A percentile compares a stretch with the other conserved stretches of the same genome.
These are phyloP conservation scores for Aspergillus steynii DNA, from an alignment of 495 filamentous ascomycete species.

Conservation along the genomic window DNA sequence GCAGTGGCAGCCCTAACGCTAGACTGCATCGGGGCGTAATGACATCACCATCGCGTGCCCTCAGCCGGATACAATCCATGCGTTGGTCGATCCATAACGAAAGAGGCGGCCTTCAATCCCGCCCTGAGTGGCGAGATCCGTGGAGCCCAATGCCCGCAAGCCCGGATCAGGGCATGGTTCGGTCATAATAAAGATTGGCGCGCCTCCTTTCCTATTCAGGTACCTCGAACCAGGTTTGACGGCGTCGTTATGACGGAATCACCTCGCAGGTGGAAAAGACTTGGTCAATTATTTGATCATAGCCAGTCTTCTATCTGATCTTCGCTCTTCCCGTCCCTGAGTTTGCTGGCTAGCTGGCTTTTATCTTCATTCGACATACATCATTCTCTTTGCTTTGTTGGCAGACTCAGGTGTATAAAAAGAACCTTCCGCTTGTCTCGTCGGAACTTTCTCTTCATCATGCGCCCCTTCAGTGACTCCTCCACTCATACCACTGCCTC, in stretches of 20 bases:
- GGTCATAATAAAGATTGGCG: slow-evolving; percentile 1
- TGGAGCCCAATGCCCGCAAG: background rate
- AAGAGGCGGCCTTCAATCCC: background rate
- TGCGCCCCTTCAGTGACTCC: slow-evolving; percentile 38
- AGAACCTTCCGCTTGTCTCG: background rate
- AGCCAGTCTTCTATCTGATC: background rate
- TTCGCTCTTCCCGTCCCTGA: slow-evolving; percentile 2
- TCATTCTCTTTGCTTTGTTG: slow-evolving; percentile 4
- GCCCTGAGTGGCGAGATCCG: background rate
- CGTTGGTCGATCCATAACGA: background rate
- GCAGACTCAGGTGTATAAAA: background rate
- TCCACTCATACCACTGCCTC: slow-evolving; percentile 34
- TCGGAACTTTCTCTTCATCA: slow-evolving; percentile 12
- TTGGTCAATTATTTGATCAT: background rate
- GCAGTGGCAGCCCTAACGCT: background rate
- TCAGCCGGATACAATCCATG: background rate
- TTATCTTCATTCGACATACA: slow-evolving; percentile 1
- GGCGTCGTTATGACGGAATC: slow-evolving; percentile 25
- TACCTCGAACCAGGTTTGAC: slow-evolving; percentile 13
- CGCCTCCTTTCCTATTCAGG: slow-evolving; percentile 14
- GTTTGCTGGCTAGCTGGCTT: background rate
- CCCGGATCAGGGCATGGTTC: slow-evolving; percentile 9
- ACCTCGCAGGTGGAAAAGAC: background rate
- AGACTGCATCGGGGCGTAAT: background rate
- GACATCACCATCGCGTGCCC: background rate